Percentiles rank a stretch among this genome's conserved stretches.
Conservation (phyloP, 495 filamentous ascomycete species). For the Podospora didyma region DNA sequence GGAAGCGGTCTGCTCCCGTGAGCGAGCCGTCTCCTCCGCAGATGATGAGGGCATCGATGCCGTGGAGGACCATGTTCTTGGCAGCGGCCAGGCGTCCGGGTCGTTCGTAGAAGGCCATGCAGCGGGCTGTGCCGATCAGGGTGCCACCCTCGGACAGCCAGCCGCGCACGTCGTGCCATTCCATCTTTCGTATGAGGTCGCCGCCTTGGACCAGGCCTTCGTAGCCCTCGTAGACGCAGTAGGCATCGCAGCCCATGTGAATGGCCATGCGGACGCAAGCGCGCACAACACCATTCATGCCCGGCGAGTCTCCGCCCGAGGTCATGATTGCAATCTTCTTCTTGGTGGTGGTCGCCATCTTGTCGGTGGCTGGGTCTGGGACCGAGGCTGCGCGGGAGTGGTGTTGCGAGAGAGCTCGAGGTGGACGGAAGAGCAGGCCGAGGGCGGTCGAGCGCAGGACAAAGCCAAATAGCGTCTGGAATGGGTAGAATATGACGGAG, state of each 20-base stretch:
- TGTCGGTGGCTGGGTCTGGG: slow-evolving; percentile 6
- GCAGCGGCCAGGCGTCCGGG: slow-evolving; percentile 76
- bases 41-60: slow-evolving; percentile 94
- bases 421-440: slow-evolving; percentile 11
- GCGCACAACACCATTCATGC: slow-evolving; percentile 94
- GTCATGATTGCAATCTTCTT: slow-evolving; percentile 95
- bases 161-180: slow-evolving; percentile 93
- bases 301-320: slow-evolving; percentile 93
- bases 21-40: slow-evolving; percentile 97
- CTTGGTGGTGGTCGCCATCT: slow-evolving; percentile 42
- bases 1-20: slow-evolving; percentile 92
- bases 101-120: slow-evolving; percentile 83
- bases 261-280: slow-evolving; percentile 93
- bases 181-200: slow-evolving; percentile 77
- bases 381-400: background rate
- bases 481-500: slow-evolving; percentile 19
- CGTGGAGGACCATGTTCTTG: slow-evolving; percentile 86
- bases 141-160: slow-evolving; percentile 94
- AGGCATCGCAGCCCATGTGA: slow-evolving; percentile 80
- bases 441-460: slow-evolving; percentile 20
- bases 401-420: background rate
- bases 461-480: slow-evolving; percentile 21
- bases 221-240: slow-evolving; percentile 91
- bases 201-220: slow-evolving; percentile 90
- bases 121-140: slow-evolving; percentile 91